Evolutionary conservation across 805 yeast species (phyloP), one percentile per base, ranked within the genome.

Genomic region (Debaryomyces castellii): DNA sequence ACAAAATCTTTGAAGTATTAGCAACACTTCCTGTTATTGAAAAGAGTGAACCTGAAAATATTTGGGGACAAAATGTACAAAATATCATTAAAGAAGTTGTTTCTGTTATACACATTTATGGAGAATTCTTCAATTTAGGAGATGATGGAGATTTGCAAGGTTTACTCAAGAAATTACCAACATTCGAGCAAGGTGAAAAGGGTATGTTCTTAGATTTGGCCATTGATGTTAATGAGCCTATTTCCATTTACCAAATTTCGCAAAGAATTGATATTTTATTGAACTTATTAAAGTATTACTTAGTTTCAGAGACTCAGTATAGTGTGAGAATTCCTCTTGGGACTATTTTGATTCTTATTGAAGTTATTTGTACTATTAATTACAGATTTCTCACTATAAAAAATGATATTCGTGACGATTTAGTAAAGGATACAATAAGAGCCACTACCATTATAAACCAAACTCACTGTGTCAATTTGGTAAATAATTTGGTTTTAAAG

Each of bases 311-410:
- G 21, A 81, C 89, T 1, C 80, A 77, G 34, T 74, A 70, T 53
- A 69, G 82, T 10, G 74, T 83, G 7, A 70, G 74, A 49, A 73
- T 87, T 6, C 94, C 95, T 2, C 51, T 88, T 11, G 91, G 92
- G 1, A 55, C 66, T 38, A 58, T 85, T 2, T 57, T 85, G 4
- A 59, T 70, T 7, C 48, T 83, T 40, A 67, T 74, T 18, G 89
- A 85, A 54, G 64, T 82, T 10, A 56, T 84, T 12, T 63, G 80
- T 47, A 73, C 83, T 14, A 62, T 88, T 47, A 81, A 83, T 51
- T 63, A 76, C 11, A 78, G 73, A 43, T 81, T 79, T 49, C 63
- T 82, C 30, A 73, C 82, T 1, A 72, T 83, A 57, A 79, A 77
- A 52, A 71, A 76, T 40, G 89, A 83, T 49, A 74, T 85, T 47